Percentiles rank a stretch among this genome's conserved stretches.
Conservation (phyloP, 2,329 filamentous ascomycete genomes). For the Bipolaris bicolor region DNA sequence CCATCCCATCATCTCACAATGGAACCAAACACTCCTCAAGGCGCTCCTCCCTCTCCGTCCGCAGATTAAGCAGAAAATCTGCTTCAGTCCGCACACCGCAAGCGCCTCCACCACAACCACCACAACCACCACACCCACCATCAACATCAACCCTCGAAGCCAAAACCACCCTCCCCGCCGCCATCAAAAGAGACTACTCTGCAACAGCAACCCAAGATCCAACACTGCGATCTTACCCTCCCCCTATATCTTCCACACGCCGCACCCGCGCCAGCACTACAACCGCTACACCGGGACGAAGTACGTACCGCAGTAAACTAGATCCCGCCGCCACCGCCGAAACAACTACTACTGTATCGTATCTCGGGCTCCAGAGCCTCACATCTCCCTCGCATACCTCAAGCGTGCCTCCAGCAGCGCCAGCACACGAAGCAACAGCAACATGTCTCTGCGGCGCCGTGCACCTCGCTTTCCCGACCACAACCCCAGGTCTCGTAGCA, state of each 20-base stretch:
- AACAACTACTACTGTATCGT: too few relatives aligned
- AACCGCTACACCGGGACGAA: too few relatives aligned
- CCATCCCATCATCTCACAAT: not conserved
- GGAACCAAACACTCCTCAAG: not conserved
- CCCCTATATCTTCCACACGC: too few relatives aligned
- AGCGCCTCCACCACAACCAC: too few relatives aligned
- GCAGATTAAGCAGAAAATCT: not conserved
- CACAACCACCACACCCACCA: not conserved
- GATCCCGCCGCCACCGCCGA: not conserved
- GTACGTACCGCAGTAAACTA: not conserved
- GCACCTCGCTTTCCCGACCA: slow-evolving; percentile 47
- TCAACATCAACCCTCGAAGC: not conserved
- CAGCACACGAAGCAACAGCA: slow-evolving; percentile 29
- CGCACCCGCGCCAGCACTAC: too few relatives aligned
- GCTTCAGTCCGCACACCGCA: not conserved
- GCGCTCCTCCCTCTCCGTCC: not conserved
- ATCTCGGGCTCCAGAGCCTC: too few relatives aligned
- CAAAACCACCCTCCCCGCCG: not conserved
- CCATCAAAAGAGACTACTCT: not conserved
- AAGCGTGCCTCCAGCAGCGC: slow-evolving; percentile 19
- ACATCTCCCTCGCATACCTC: too few relatives aligned
- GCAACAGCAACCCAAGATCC: not conserved
- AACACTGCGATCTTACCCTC: not conserved
- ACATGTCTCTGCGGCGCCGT: slow-evolving; percentile 42
- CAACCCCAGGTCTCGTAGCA: slow-evolving; percentile 54